Base-by-base conservation (phyloP, 2,329 filamentous ascomycete species). In the Albifimbria verrucaria region DNA sequence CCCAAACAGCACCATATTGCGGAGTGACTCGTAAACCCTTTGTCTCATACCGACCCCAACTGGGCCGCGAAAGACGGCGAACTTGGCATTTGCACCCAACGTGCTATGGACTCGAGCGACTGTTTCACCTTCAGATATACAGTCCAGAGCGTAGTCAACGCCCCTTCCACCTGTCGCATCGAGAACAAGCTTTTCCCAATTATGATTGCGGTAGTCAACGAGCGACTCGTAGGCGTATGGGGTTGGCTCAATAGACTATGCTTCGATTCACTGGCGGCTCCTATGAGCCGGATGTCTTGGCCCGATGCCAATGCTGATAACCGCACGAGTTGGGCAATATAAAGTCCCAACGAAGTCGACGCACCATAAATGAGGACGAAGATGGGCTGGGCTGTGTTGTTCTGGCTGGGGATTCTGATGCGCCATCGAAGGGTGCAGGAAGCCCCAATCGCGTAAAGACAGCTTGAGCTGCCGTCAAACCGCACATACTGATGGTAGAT, bases 391-490 rank as follows among this genome's bases (percentile, higher is more conserved):
- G 10, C 25, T 7, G 5, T 1, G 21, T 6, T 18, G 1, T 11
- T 10, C 1, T 9, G 20, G 1, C 41, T 6, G 3, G 17, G 20
- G 3, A 18, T 6, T 10, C n/a, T 1, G 1, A 18, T 1, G n/a
- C n/a, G n/a, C 7, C 1, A 4, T 32, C 26, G 48, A 76, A 76
- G 0, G 74, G 72, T 1, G 63, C 55, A 0, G 59, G 56, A 2
- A 77, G 51, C 0, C 65, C 68, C 4, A 77, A 59, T 0, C 75
- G 65, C 20, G 58, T 59, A 48, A 69, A 77, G 3, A 77, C 39
- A 1, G 62, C 69, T 51, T 77, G 74, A 0, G 74, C 74, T 3
- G 72, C 74, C 1, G 74, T 77, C 17, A 78, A 53, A 4, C 63
- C 73, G 15, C 73, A 75, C 48, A 76, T 59, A 49, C 68, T 75